These are phyloP conservation scores for Starmerella floris DNA, from an alignment of 805 yeast genomes.

Conservation along the genomic window DNA sequence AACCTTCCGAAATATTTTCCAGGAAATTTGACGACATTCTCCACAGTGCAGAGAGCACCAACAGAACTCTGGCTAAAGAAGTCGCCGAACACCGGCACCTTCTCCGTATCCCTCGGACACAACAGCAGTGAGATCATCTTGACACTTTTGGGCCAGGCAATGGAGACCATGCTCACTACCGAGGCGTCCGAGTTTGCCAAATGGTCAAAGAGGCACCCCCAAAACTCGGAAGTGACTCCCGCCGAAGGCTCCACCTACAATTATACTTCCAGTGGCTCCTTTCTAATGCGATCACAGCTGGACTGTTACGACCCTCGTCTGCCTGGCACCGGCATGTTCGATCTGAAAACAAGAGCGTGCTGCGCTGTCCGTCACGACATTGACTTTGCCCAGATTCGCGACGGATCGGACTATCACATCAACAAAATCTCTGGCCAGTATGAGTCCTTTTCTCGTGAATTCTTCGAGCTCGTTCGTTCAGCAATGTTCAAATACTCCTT, in stretches of 20 bases:
- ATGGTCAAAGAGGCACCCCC: constrained; percentile 23
- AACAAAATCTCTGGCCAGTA: constrained; percentile 45
- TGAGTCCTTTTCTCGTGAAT: constrained; percentile 77
- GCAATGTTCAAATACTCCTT: constrained; percentile 72
- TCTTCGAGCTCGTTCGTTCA: constrained; percentile 57
- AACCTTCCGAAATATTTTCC: constrained; percentile 36
- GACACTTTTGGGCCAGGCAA: constrained; percentile 60
- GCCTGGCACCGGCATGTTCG: constrained; percentile 88
- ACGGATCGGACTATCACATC: constrained; percentile 56
- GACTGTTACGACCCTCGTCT: constrained; percentile 66
- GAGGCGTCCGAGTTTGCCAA: constrained; percentile 39
- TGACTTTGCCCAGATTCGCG: constrained; percentile 42
- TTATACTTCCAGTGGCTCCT: constrained; percentile 53
- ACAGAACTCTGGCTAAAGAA: constrained; percentile 44
- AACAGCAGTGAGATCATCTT: constrained; percentile 54
- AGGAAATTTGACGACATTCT: constrained; percentile 26
- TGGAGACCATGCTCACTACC: constrained; percentile 64
- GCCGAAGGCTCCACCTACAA: constrained; percentile 39
- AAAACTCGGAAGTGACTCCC: neutral
- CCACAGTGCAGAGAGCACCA: constrained; percentile 39
- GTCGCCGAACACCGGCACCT: constrained; percentile 32
- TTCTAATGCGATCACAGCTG: constrained; percentile 77
- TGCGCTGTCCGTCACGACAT: constrained; percentile 72
- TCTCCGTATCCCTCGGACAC: constrained; percentile 57
- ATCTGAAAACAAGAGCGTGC: constrained; percentile 82